These are phyloP conservation scores for Colletotrichum eleusines DNA, from an alignment of 2,329 filamentous ascomycete genomes.

Conservation along the genomic window DNA sequence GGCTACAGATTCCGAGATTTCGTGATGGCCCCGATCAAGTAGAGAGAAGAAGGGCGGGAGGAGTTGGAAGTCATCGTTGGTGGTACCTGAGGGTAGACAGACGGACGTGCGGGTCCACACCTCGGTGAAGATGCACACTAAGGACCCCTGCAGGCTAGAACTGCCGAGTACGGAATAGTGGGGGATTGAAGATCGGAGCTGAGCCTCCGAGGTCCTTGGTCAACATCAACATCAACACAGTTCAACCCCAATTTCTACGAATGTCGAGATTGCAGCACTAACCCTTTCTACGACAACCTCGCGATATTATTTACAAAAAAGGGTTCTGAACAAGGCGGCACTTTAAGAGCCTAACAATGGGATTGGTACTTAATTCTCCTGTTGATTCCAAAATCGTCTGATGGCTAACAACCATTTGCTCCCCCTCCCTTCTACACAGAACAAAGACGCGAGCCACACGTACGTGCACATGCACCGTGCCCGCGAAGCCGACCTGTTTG, in stretches of 20 bases:
- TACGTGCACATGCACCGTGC: slow-evolving; percentile 80
- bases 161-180: slow-evolving; percentile 3
- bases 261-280: neutral
- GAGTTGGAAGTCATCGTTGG: neutral
- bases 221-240: slow-evolving; percentile 31
- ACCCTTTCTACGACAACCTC: neutral
- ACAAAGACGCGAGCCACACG: slow-evolving; percentile 81
- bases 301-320: neutral
- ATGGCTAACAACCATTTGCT: neutral
- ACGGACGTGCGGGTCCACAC: neutral
- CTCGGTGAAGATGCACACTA: neutral
- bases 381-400: neutral
- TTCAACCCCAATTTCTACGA: neutral
- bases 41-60: neutral
- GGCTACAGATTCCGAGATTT: neutral
- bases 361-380: slow-evolving; percentile 14
- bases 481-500: slow-evolving; percentile 82
- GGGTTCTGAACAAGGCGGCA: too few species aligned
- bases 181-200: neutral
- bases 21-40: neutral
- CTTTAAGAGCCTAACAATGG: neutral
- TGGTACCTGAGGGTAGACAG: neutral
- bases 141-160: slow-evolving; percentile 22
- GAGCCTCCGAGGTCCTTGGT: neutral
- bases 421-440: slow-evolving; percentile 54